Evolutionary conservation across 2,329 filamentous ascomycete genomes (phyloP).

Genomic region (Arthroderma uncinatum): DNA sequence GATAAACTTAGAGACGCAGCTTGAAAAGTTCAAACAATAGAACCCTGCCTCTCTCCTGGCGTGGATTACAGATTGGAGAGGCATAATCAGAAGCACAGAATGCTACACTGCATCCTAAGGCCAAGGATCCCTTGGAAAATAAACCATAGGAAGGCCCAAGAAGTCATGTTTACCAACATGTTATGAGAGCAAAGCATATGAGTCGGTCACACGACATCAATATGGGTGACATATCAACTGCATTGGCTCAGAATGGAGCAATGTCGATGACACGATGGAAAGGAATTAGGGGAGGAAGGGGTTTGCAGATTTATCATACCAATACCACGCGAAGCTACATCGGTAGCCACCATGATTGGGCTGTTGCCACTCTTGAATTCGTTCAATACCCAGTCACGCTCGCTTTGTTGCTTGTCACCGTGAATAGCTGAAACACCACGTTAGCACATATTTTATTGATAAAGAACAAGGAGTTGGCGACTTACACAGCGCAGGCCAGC

Average conservation of each 20-base stretch:
- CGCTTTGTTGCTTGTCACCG: slow-evolving; percentile 98
- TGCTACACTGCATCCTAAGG: slow-evolving; percentile 60
- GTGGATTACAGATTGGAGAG: slow-evolving; percentile 52
- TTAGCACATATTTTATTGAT: slow-evolving; percentile 26
- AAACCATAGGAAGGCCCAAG: slow-evolving; percentile 69
- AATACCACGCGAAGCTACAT: slow-evolving; percentile 99
- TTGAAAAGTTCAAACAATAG: slow-evolving; percentile 71
- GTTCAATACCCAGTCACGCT: slow-evolving; percentile 98
- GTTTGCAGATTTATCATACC: slow-evolving; percentile 73
- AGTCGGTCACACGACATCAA: slow-evolving; percentile 51
- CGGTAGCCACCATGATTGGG: slow-evolving; percentile 99
- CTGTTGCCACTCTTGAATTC: slow-evolving; percentile 99
- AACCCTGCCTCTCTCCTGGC: slow-evolving; percentile 64
- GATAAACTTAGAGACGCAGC: slow-evolving; percentile 60
- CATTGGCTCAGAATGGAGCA: slow-evolving; percentile 14
- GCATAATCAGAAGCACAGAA: slow-evolving; percentile 67
- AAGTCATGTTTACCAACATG: slow-evolving; percentile 79
- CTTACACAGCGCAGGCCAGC: slow-evolving; percentile 93
- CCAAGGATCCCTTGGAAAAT: slow-evolving; percentile 76
- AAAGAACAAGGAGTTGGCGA: slow-evolving; percentile 17
- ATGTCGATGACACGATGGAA: slow-evolving; percentile 4
- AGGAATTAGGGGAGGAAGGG: slow-evolving; percentile 23
- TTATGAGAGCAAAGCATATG: slow-evolving; percentile 83
- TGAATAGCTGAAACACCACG: slow-evolving; percentile 60
- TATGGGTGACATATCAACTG: slow-evolving; percentile 33